Evolutionary conservation across 768 basidiomycete species (phyloP).

Genomic region (Tulasnella sp.): DNA sequence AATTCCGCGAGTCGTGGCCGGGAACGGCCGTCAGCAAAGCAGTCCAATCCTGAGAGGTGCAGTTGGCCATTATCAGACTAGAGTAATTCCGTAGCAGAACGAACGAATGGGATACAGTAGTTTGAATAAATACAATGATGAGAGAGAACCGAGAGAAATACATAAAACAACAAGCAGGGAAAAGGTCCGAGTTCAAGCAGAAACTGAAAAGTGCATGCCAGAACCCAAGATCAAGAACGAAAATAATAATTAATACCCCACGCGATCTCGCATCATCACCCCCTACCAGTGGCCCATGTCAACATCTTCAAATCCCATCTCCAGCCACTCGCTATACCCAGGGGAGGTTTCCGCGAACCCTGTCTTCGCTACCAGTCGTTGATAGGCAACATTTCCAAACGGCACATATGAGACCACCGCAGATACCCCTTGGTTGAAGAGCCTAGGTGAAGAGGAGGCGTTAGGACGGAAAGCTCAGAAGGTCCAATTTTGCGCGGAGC

Average conservation of each 20-base stretch:
- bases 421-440: background rate
- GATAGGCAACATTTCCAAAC: background rate
- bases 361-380: background rate
- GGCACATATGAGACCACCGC: background rate
- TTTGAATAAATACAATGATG: background rate
- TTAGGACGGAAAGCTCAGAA: background rate
- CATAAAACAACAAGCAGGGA: background rate
- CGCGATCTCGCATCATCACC: background rate
- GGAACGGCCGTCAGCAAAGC: background rate
- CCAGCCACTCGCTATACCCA: slow-evolving; percentile 42
- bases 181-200: background rate
- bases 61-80: background rate
- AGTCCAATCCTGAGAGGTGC: background rate
- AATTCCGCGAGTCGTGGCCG: background rate
- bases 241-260: background rate
- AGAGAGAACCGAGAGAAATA: background rate
- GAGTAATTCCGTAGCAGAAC: background rate
- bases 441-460: background rate
- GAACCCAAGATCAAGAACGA: background rate
- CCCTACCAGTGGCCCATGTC: slow-evolving; percentile 60
- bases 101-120: background rate
- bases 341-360: background rate
- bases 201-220: background rate
- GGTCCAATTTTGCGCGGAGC: background rate
- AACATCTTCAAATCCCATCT: slow-evolving; percentile 51